Base-by-base conservation (phyloP, 768 basidiomycete genomes). In the Floccularia luteovirens region DNA sequence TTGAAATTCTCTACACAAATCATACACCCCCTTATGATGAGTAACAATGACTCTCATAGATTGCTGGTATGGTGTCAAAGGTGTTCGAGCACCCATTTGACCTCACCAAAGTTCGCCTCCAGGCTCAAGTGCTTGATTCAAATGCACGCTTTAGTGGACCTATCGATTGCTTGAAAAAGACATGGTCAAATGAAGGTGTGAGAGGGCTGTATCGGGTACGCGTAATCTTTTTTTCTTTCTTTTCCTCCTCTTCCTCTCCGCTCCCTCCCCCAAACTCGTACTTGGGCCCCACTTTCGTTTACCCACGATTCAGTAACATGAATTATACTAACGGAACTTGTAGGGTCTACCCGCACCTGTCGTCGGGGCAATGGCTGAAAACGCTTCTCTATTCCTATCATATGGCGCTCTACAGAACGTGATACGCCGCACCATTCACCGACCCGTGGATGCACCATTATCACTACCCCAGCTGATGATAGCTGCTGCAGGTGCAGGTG, bases 321-420 rank as follows among this genome's bases (percentile, higher is more conserved):
- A n/a, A n/a, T n/a, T n/a, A n/a, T n/a, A n/a, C n/a, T n/a, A n/a
- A n/a, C n/a, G n/a, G n/a, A 41, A 5, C 33, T 23, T 39, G 17
- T 35, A 92, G 93, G 94, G 94, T 12, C 67, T 97, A 2, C 90
- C 93, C n/a, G 89, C 90, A 30, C 94, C 94, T 0, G 69, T 99
- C 22, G 78, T 84, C 0, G 94, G 91, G 3, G 89, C 94, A 20
- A 94, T 94, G 80, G 82, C 77, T 1, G 93, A 98, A 61, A 97
- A 93, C 47, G 94, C 94, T 1, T 72, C 77, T 1, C 68, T 97
- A 24, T 99, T 99, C 64, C 62, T 96, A 33, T 67, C 85, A 4
- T 97, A 97, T 56, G 79, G 77, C 43, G 81, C 89, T 56, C 62
- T 81, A n/a, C 83, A 90, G 58, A 71, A 68, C 50, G 48, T 66